Percentiles rank a stretch among this genome's conserved stretches.
These are phyloP conservation scores for Neoarthrinium moseri DNA, from an alignment of 2,329 filamentous ascomycete species.

Conservation along the genomic window DNA sequence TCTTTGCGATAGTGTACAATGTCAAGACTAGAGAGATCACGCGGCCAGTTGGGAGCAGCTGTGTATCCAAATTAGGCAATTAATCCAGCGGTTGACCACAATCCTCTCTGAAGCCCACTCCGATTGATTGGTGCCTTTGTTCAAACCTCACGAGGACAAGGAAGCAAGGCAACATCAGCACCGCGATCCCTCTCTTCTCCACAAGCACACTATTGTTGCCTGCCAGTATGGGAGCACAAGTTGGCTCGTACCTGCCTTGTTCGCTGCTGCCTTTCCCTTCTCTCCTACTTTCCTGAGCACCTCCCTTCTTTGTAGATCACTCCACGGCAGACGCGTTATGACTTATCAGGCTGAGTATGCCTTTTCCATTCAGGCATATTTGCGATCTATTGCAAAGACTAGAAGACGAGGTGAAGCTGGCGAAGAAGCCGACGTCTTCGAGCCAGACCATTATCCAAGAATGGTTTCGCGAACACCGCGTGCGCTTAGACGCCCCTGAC, in stretches of 20 bases:
- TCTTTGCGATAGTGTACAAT: too few relatives aligned
- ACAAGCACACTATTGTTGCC: background rate
- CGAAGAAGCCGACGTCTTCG: constrained; percentile 26
- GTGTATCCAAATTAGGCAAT: too few relatives aligned
- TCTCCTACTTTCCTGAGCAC: too few relatives aligned
- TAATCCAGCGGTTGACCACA: too few relatives aligned
- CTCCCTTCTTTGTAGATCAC: too few relatives aligned
- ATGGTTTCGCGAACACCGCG: constrained; percentile 70
- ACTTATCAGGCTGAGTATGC: constrained; percentile 30
- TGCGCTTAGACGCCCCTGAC: constrained; percentile 53
- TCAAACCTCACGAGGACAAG: background rate
- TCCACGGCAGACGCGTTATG: background rate
- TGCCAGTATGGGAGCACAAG: background rate
- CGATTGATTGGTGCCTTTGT: too few relatives aligned
- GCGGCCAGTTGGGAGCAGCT: too few relatives aligned
- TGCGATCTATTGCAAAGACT: constrained; percentile 73
- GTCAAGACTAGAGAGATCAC: too few relatives aligned
- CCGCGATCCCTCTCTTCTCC: background rate
- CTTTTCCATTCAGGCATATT: constrained; percentile 66
- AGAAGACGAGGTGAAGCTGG: constrained; percentile 42
- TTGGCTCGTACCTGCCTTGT: too few relatives aligned
- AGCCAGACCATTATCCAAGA: constrained; percentile 41
- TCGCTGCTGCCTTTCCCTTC: too few relatives aligned
- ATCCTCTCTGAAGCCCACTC: too few relatives aligned
- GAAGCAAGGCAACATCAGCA: background rate